Percentiles rank a stretch among this genome's conserved stretches.
phyloP scores from a whole-genome alignment of 2,329 filamentous ascomycete genomes.

The Westerdykella sp. region DNA sequence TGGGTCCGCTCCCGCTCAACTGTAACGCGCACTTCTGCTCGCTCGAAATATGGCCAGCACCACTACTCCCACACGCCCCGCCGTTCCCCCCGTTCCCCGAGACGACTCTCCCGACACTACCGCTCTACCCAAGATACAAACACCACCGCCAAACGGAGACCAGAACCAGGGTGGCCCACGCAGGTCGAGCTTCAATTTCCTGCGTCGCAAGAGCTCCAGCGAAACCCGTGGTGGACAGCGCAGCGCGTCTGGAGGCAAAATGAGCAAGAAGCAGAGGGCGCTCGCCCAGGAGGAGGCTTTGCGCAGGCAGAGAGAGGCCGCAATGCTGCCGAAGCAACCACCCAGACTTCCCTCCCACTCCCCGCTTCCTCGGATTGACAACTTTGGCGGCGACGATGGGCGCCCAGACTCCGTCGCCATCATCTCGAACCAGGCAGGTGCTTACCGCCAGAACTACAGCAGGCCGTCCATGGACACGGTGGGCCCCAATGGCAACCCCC shows the following conservation, averaged over 20 bases:
- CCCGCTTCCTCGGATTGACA: slow-evolving; percentile 47
- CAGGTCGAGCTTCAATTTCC: slow-evolving; percentile 33
- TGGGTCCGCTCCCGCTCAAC: no score
- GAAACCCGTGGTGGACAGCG: slow-evolving; percentile 21
- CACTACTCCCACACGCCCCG: slow-evolving; percentile 12
- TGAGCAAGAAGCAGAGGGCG: slow-evolving; percentile 54
- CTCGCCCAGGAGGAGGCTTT: slow-evolving; percentile 47
- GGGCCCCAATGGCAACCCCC: slow-evolving; percentile 27
- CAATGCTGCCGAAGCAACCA: slow-evolving; percentile 52
- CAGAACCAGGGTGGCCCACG: slow-evolving; percentile 11
- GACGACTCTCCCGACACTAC: slow-evolving; percentile 27
- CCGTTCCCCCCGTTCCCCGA: slow-evolving; percentile 10
- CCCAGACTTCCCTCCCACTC: slow-evolving; percentile 51
- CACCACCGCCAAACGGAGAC: slow-evolving; percentile 15
- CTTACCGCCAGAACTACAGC: slow-evolving; percentile 27
- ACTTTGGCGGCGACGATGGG: slow-evolving; percentile 57
- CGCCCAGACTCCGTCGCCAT: slow-evolving; percentile 58
- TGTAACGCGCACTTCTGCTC: no score
- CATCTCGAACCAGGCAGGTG: slow-evolving; percentile 52
- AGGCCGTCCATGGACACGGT: slow-evolving; percentile 32
- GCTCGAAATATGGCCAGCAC: slow-evolving; percentile 22
- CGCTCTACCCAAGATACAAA: slow-evolving; percentile 7
- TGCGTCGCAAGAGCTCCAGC: slow-evolving; percentile 31
- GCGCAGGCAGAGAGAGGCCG: slow-evolving; percentile 51
- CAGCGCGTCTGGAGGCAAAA: slow-evolving; percentile 32